Conservation (phyloP, 306 rosid species). For the Malus asiatica region DNA sequence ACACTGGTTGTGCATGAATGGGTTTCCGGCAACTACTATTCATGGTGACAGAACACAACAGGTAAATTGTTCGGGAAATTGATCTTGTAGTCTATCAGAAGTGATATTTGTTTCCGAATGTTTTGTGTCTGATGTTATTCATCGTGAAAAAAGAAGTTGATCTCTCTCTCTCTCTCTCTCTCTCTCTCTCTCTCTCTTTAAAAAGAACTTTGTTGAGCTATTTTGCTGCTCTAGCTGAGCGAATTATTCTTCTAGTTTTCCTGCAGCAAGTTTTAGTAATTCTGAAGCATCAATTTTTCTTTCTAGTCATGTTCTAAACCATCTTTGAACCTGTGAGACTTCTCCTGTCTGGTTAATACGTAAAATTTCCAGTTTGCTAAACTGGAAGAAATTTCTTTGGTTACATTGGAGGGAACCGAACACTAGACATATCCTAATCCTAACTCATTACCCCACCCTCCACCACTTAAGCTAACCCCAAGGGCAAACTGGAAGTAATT, state of each 20-base stretch:
- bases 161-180: background rate
- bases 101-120: background rate
- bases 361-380: background rate
- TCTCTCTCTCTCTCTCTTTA: background rate
- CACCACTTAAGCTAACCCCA: background rate
- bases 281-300: background rate
- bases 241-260: background rate
- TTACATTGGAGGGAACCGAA: background rate
- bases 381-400: background rate
- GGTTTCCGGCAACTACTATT: slow-evolving; percentile 93
- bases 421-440: background rate
- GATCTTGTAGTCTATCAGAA: background rate
- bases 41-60: slow-evolving; percentile 96
- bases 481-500: background rate
- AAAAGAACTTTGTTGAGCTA: background rate
- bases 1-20: slow-evolving; percentile 74
- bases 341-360: background rate
- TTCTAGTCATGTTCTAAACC: background rate
- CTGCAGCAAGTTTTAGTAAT: background rate
- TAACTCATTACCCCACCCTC: background rate
- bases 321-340: background rate
- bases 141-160: background rate
- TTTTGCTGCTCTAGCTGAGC: background rate
- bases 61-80: slow-evolving; percentile 32
- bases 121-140: background rate